Base-by-base conservation (phyloP, 2,329 filamentous ascomycete genomes). In the Epichloe festucae region DNA sequence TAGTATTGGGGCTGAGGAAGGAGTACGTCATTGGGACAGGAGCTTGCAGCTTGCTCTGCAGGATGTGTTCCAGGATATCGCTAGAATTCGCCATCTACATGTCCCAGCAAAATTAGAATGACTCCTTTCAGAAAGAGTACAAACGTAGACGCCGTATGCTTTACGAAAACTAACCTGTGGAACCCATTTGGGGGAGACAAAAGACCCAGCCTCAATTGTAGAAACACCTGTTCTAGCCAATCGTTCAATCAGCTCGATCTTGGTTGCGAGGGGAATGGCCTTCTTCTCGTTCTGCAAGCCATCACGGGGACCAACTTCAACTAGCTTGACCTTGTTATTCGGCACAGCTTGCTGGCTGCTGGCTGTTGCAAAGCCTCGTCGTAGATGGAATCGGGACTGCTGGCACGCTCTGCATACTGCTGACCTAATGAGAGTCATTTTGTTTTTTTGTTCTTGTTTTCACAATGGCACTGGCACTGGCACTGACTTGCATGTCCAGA, bases 231-330 rank as follows among this genome's bases (percentile, higher is more conserved):
- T 85, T 56, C 71, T 70, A 36, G 82, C 79, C 55, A 94, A 70
- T 54, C 79, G 73, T 58, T 83, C 76, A 40, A 94, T 85, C 50
- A 94, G 68, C 58, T 89, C 80, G 51, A 91, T 77, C 67, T 94
- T 94, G 2, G 82, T 89, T 6, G 75, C 73, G 11, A 87, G 71
- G 0, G 86, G 86, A 73, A 94, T 84, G 31, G 74, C 74, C 56
- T 73, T 78, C 69, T 85, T 86, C 71, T 93, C 86, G 63, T 93
- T 94, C 65, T 95, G 88, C 50, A 94, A 70, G n/a, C 88, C 88
- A 71, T 94, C 88, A 57, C 88, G 77, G 36, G 88, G 87, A 8
- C 87, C 87, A 55, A 94, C 88, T 70, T 94, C 88, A 55, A 93
- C 83, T 40, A 94, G 82, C 67, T 73, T 76, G 54, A 81, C 75